Conservation (phyloP, 768 basidiomycete species). For the Lactarius sanguifluus region DNA sequence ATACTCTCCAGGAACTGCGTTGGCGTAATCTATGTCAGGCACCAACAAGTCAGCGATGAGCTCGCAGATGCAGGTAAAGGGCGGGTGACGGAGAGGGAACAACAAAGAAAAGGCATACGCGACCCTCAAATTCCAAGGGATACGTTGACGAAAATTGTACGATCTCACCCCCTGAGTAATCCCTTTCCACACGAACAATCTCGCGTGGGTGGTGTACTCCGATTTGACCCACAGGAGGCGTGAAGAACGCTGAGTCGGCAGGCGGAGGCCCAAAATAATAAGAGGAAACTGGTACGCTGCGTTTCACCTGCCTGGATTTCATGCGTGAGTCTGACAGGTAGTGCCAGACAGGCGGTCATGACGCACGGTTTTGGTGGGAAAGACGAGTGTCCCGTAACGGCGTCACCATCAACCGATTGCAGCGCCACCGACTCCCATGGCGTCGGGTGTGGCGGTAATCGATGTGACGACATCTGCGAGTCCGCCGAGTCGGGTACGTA, state of each 20-base stretch:
- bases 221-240: constrained; percentile 77
- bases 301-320: constrained; percentile 32
- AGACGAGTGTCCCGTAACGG: constrained; percentile 4
- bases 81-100: neutral
- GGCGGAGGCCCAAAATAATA: constrained; percentile 85
- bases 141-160: constrained; percentile 88
- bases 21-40: constrained; percentile 68
- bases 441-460: constrained; percentile 55
- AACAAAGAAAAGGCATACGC: constrained; percentile 52
- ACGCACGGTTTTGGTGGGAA: constrained; percentile 27
- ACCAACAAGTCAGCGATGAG: neutral
- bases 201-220: constrained; percentile 91
- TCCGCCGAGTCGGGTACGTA: constrained; percentile 27
- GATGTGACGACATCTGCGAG: constrained; percentile 48
- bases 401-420: constrained; percentile 36
- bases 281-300: constrained; percentile 70
- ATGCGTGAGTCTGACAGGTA: neutral
- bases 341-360: neutral
- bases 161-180: constrained; percentile 88
- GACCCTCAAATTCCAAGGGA: constrained; percentile 89
- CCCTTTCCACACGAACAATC: constrained; percentile 87
- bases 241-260: constrained; percentile 76
- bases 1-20: constrained; percentile 89
- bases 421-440: constrained; percentile 65
- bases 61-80: neutral